Base-by-base conservation (phyloP, 768 basidiomycete genomes). In the Lactarius pseudohatsudake region DNA sequence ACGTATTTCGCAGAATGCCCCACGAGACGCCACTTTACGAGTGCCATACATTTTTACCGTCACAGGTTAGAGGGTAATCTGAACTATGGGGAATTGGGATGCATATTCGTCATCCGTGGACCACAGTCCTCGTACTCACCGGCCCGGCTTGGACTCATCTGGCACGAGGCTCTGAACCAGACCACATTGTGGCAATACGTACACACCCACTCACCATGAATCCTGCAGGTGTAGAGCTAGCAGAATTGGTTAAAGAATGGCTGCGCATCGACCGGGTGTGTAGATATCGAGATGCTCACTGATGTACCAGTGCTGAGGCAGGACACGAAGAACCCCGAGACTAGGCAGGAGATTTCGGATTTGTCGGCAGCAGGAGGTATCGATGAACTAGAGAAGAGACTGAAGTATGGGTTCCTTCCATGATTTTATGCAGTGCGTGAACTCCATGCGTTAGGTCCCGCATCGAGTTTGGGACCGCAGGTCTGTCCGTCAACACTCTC, bases 391-490 rank as follows among this genome's bases (percentile, higher is more conserved):
- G 82, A 85, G 63, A 81, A 73, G 61, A 81, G 86, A 28, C 79
- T 89, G 81, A 82, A 82, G 87, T 85, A 63, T 56, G 53, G 11
- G 10, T 36, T 57, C 45, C 9, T 43, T 30, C 47, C 20, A 11
- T 9, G 10, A 28, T 59, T 16, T 28, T 34, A 53, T n/a, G 26
- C 22, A 18, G 15, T 53, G 32, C 41, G 57, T 59, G 32, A 69
- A 50, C 13, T 38, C 4, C n/a, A 3, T 20, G n/a, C 30, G n/a
- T 60, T 50, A 91, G 90, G 70, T 77, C 77, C 4, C 84, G 93
- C 41, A 94, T 96, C 70, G 84, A 89, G 66, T 96, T 96, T 75
- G 93, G 93, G 5, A 96, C 93, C 28, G 92, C 93, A 64, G 92
- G 92, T 88, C 74, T 66, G 75, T 22, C 5, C 13, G 34, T 30